Percentiles rank a stretch among this genome's conserved stretches.
Evolutionary conservation across 768 basidiomycete species (phyloP).

Genomic region (Boletus patriciae): DNA sequence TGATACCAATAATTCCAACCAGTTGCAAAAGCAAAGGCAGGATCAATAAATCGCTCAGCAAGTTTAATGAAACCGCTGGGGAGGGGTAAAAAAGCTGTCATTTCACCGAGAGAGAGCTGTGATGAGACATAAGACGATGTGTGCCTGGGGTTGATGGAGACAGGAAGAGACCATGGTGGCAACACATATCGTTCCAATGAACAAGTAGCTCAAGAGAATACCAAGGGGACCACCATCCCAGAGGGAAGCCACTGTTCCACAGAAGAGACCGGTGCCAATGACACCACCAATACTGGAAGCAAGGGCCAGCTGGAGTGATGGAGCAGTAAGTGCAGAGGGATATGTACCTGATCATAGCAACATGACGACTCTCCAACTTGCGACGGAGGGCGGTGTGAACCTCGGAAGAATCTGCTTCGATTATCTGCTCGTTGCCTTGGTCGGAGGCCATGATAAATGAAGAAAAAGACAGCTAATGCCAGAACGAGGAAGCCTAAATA

Average conservation of each 20-base stretch:
- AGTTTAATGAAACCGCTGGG: slow-evolving; percentile 6
- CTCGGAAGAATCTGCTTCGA: not conserved
- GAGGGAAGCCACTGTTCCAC: not conserved
- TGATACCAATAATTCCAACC: slow-evolving; percentile 8
- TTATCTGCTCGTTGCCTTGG: no score
- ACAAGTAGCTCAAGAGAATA: not conserved
- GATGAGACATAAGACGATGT: not conserved
- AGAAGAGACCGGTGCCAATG: slow-evolving; percentile 4
- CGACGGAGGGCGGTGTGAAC: not conserved
- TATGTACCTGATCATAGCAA: slow-evolving; percentile 2
- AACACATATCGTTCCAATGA: not conserved
- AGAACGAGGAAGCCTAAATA: no score
- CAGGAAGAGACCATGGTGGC: not conserved
- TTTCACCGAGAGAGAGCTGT: slow-evolving; percentile 4
- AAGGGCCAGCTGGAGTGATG: not conserved
- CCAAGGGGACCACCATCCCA: slow-evolving; percentile 3
- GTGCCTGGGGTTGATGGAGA: not conserved
- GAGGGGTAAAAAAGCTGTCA: not conserved
- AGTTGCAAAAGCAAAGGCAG: slow-evolving; percentile 2
- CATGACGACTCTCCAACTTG: slow-evolving; percentile 1
- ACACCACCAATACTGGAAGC: no score
- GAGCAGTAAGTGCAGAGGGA: not conserved
- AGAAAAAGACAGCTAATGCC: no score
- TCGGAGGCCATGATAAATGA: no score
- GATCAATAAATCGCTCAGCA: slow-evolving; percentile 4